Base-by-base conservation (phyloP, 331 rosid species). In the Rhamnella rubrinervis region DNA sequence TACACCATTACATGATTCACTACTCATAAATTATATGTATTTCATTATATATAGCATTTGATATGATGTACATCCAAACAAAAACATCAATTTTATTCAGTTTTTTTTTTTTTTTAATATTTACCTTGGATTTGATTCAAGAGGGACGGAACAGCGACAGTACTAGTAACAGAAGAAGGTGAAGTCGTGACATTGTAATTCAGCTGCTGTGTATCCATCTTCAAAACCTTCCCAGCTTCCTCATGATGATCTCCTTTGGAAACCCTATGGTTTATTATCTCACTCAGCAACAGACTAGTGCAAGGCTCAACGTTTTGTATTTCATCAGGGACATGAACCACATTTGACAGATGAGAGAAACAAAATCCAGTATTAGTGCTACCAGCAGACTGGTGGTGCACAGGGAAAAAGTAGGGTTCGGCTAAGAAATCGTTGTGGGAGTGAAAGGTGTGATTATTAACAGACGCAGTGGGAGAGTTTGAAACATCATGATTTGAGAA, bases 381-480 rank as follows among this genome's bases (percentile, higher is more conserved):
- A 49, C 31, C 74, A 6, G 67, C 35, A 4, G 53, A 5, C 46
- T 28, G 62, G 20, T 49, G 76, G 19, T 81, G 83, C 82, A 71
- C 51, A 0, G 96, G 93, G 59, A 85, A 90, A 82, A 88, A 82
- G 81, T 83, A 90, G n/a, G 85, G 75, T 44, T 88, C 96, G 3
- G 77, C 81, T 23, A 78, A 20, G 66, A 78, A 52, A 12, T 78
- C 90, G 7, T 58, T 63, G 8, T 74, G 85, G 50, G 87, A n/a
- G 0, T 81, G 83, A 65, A 88, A 86, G 67, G 74, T 41, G 55
- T 65, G 72, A 25, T 71, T 72, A 26, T 79, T 85, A 46, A 82
- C 91, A 51, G 91, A 83, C 23, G 65, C 55, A 6, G 84, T 75
- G 13, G 92, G 90, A 38, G 96, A 84, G 72, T 83, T 81, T 0